Percentiles rank a stretch among this genome's conserved stretches.
phyloP scores from a whole-genome alignment of 306 rosid species.

The Quercus engelmannii region DNA sequence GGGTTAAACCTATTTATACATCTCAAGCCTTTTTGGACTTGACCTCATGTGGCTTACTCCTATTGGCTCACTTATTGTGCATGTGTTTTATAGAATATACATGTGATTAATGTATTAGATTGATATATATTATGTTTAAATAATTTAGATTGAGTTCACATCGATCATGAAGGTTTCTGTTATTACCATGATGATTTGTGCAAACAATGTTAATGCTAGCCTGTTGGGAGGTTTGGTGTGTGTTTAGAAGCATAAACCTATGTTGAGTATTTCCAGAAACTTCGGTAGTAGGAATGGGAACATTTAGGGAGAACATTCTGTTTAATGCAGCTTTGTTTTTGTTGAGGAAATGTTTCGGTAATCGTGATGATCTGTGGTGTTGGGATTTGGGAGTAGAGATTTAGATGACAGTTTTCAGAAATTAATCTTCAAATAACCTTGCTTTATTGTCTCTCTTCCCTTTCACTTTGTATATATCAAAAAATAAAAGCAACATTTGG shows the following conservation, averaged over 20 bases:
- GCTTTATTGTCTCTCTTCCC: no score
- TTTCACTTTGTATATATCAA: no score
- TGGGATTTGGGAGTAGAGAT: background rate
- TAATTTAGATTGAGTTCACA: background rate
- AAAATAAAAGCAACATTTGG: no score
- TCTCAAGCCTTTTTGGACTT: no score
- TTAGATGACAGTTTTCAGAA: background rate
- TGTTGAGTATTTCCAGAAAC: background rate
- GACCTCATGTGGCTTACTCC: no score
- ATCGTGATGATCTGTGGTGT: background rate
- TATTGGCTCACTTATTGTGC: no score
- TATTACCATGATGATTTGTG: background rate
- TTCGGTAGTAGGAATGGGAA: background rate
- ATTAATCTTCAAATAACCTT: background rate
- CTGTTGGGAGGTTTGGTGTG: background rate
- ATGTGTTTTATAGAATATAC: no score
- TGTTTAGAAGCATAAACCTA: background rate
- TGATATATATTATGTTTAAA: background rate
- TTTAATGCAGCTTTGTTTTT: background rate
- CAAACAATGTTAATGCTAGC: background rate
- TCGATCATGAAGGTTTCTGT: background rate
- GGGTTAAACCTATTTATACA: no score
- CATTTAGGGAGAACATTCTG: no score
- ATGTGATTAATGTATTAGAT: no score
- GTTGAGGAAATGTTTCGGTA: background rate